These are phyloP conservation scores for Candida boidinii DNA, from an alignment of 805 yeast genomes.

Conservation along the genomic window DNA sequence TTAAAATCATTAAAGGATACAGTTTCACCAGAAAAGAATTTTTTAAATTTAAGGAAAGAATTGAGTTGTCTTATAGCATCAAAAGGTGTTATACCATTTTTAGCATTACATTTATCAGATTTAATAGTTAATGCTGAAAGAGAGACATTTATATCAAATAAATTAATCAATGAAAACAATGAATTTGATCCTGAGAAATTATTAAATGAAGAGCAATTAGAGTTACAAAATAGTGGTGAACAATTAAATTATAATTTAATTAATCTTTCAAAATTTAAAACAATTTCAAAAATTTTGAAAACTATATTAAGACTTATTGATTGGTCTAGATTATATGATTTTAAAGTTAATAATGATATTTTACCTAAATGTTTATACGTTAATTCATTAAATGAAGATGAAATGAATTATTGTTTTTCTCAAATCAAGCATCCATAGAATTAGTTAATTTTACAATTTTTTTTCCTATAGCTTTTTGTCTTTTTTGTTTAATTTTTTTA, in stretches of 20 bases:
- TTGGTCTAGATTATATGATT: slow-evolving; percentile 66
- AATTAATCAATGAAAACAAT: slow-evolving; percentile 1
- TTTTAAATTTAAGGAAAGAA: slow-evolving; percentile 54
- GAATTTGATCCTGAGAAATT: slow-evolving; percentile 3
- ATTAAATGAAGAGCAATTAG: not conserved
- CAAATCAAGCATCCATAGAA: not conserved
- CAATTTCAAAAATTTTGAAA: slow-evolving; percentile 69
- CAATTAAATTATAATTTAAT: slow-evolving; percentile 35
- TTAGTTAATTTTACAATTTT: not conserved
- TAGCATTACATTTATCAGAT: slow-evolving; percentile 80
- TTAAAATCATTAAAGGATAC: slow-evolving; percentile 63
- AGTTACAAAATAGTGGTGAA: slow-evolving; percentile 3
- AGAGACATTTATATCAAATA: slow-evolving; percentile 25
- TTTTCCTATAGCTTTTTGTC: not conserved
- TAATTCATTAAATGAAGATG: slow-evolving; percentile 63
- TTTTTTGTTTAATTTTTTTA: too few species aligned
- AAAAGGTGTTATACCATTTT: slow-evolving; percentile 82
- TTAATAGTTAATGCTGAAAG: slow-evolving; percentile 65
- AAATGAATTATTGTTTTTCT: slow-evolving; percentile 39
- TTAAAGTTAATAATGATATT: slow-evolving; percentile 50
- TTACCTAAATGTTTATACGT: slow-evolving; percentile 80
- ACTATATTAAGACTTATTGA: slow-evolving; percentile 74
- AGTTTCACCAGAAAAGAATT: slow-evolving; percentile 70
- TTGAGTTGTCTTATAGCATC: slow-evolving; percentile 48
- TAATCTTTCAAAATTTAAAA: slow-evolving; percentile 71